Base-by-base conservation (phyloP, 371 early-diverging fungal genomes). In the Mucor irregularis region DNA sequence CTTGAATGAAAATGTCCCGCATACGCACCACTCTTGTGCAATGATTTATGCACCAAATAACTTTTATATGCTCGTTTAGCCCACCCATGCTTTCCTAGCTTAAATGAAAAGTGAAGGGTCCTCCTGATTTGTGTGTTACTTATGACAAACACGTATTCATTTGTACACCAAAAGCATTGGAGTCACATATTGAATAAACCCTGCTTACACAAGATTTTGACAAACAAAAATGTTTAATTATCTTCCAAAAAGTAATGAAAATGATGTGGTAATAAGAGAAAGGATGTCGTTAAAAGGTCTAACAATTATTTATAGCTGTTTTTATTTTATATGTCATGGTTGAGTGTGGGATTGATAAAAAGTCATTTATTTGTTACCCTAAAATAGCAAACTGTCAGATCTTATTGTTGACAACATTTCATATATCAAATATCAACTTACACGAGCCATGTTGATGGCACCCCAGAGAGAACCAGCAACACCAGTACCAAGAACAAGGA, bases 381-480 rank as follows among this genome's bases (percentile, higher is more conserved):
- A 47, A 39, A 29, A 43, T 42, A 44, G 22, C 31, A 21, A 26
- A 24, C 21, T 19, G 38, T 52, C 8, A 40, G 38, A 19, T 22
- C 13, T 5, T 4, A 1, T n/a, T 7, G 16, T 17, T 17, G n/a
- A n/a, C n/a, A n/a, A n/a, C n/a, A 29, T 50, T 34, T 14, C 4
- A 26, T 16, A 2, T 26, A 5, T 13, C 10, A 21, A 16, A 13
- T 2, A 40, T 13, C 26, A 6, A 54, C 56, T n/a, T 55, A 55
- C 56, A 39, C 56, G 56, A 55, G 73, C 78, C 83, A 83, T 80
- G 64, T 76, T 80, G 68, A 73, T 43, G 55, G 76, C 71, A 60
- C 77, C 83, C 66, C 61, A 76, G 53, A 80, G 61, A 59, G 76
- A 64, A 38, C 83, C 83, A 14, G 61, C 57, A 49, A 83, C 53